Conservation (phyloP, 2,329 filamentous ascomycete genomes). For the Karstenula rhodostoma region DNA sequence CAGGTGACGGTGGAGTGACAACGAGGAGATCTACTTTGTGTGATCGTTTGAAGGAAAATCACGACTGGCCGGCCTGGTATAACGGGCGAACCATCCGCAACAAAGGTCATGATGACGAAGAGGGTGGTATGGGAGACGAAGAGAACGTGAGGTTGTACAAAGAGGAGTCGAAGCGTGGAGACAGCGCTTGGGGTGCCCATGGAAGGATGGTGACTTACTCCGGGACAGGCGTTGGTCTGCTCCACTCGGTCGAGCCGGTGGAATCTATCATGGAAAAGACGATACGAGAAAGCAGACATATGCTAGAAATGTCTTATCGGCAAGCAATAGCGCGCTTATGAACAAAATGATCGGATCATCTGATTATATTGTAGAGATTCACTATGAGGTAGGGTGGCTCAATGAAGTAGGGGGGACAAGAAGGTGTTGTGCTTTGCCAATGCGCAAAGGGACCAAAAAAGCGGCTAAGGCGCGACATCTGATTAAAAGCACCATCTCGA, state of each 20-base stretch:
- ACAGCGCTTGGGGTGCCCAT: conserved; percentile 58
- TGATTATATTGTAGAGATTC: too few species aligned
- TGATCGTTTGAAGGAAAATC: conserved; percentile 61
- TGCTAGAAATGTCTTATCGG: not conserved
- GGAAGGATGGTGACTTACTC: conserved; percentile 68
- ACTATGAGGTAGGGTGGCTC: too few species aligned
- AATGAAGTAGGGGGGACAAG: too few species aligned
- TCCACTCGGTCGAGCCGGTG: not conserved
- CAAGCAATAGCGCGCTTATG: not conserved
- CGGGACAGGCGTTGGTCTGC: conserved; percentile 66
- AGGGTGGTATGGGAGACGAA: conserved; percentile 48
- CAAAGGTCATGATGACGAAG: conserved; percentile 55
- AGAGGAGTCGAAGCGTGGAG: conserved; percentile 58
- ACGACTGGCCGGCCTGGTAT: conserved; percentile 65
- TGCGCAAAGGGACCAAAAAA: too few species aligned
- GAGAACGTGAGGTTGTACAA: conserved; percentile 55
- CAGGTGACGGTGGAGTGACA: conserved; percentile 56
- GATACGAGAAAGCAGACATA: not conserved
- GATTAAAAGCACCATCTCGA: too few species aligned
- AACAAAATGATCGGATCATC: not conserved
- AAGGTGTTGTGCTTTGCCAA: too few species aligned
- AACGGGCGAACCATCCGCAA: conserved; percentile 65
- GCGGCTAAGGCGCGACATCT: too few species aligned
- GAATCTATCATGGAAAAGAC: not conserved
- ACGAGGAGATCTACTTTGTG: conserved; percentile 59